Percentiles rank a stretch among this genome's conserved stretches.
Conservation (phyloP, 495 filamentous ascomycete genomes). For the Hyaloscypha hepaticicola region DNA sequence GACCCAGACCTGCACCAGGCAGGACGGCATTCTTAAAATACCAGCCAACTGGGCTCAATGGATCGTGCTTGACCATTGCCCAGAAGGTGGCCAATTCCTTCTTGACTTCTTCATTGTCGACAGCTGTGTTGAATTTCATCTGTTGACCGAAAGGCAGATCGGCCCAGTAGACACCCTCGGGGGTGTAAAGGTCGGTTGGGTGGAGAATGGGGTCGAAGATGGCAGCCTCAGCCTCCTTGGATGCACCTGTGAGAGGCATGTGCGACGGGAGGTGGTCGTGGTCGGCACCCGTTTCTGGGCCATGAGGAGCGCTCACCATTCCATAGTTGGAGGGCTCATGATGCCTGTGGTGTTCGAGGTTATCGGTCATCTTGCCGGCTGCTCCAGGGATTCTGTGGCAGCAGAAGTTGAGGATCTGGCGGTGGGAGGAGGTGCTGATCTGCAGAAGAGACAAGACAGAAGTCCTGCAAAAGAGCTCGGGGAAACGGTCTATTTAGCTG, state of each 20-base stretch:
- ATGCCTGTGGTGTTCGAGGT: constrained; percentile 18
- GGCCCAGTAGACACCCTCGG: constrained; percentile 85
- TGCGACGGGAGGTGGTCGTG: constrained; percentile 2
- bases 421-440: neutral
- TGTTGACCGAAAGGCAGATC: constrained; percentile 68
- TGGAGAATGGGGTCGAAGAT: constrained; percentile 31
- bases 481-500: neutral
- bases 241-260: neutral
- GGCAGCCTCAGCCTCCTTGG: constrained; percentile 4
- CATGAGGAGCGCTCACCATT: constrained; percentile 26
- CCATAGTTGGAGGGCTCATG: constrained; percentile 28
- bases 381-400: neutral
- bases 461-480: neutral
- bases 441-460: neutral
- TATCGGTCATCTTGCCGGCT: constrained; percentile 17
- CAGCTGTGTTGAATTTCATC: constrained; percentile 66
- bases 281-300: constrained; percentile 32
- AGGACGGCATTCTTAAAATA: constrained; percentile 87
- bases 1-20: constrained; percentile 80
- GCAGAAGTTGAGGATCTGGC: neutral
- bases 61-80: constrained; percentile 76
- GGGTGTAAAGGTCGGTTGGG: constrained; percentile 79
- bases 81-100: constrained; percentile 66
- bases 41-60: constrained; percentile 73
- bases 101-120: constrained; percentile 62